These are phyloP conservation scores for Psilocybe cyanescens DNA, from an alignment of 768 basidiomycete species.

Conservation along the genomic window DNA sequence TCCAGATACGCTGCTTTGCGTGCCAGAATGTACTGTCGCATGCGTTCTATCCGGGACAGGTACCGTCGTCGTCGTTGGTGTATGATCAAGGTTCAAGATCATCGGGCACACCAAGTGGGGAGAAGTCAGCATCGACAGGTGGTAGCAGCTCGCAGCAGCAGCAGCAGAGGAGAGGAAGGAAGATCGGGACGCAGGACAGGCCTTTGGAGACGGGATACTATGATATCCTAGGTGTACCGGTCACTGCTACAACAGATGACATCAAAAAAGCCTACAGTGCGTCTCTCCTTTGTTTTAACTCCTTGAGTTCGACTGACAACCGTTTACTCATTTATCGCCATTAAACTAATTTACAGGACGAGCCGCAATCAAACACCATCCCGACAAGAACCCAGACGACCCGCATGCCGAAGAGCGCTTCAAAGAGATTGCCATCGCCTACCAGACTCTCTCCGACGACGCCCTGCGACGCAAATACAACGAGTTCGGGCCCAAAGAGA, in stretches of 20 bases:
- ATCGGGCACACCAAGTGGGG: slow-evolving; percentile 10
- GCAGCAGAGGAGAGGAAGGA: slow-evolving; percentile 57
- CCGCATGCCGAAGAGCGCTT: slow-evolving; percentile 86
- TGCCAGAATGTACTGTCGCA: slow-evolving; percentile 66
- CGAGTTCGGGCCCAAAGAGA: slow-evolving; percentile 87
- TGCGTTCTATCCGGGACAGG: slow-evolving; percentile 69
- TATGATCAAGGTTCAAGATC: slow-evolving; percentile 16
- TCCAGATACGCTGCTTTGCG: slow-evolving; percentile 71
- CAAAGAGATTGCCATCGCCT: slow-evolving; percentile 89
- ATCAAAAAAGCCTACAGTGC: slow-evolving; percentile 91
- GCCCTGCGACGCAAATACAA: slow-evolving; percentile 84
- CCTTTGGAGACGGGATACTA: slow-evolving; percentile 93
- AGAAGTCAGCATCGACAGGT: slow-evolving; percentile 4
- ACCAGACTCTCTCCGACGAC: slow-evolving; percentile 84
- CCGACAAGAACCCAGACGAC: slow-evolving; percentile 91
- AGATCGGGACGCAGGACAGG: slow-evolving; percentile 87
- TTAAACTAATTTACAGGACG: slow-evolving; percentile 48
- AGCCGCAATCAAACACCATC: slow-evolving; percentile 89
- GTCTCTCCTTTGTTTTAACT: slow-evolving; percentile 23
- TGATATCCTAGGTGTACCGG: slow-evolving; percentile 77
- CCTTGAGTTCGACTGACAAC: neutral
- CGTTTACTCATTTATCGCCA: neutral
- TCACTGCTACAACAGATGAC: slow-evolving; percentile 80
- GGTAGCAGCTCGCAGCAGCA: slow-evolving; percentile 15
- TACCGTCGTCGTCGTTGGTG: slow-evolving; percentile 35